Percentiles rank a stretch among this genome's conserved stretches.
phyloP scores from a whole-genome alignment of 768 basidiomycete species.

The Xerocomellus chrysenteron region DNA sequence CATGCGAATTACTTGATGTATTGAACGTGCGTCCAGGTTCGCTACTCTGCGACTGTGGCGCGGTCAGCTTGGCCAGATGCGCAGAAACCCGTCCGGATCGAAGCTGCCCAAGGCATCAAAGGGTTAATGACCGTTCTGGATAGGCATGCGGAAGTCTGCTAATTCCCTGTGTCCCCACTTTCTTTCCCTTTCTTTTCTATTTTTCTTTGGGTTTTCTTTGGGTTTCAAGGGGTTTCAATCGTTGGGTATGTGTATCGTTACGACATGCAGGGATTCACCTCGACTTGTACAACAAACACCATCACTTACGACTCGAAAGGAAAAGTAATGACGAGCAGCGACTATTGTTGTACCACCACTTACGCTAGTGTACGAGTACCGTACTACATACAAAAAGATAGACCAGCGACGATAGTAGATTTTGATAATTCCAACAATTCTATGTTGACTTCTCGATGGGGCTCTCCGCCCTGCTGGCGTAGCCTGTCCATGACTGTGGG shows the following conservation, averaged over 20 bases:
- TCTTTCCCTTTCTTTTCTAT: neutral
- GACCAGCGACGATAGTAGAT: constrained; percentile 3
- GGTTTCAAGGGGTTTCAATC: constrained; percentile 17
- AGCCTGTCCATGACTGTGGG: constrained; percentile 92
- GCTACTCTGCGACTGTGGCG: constrained; percentile 36
- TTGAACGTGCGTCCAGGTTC: constrained; percentile 29
- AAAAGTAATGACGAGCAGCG: constrained; percentile 15
- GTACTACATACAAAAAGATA: constrained; percentile 7
- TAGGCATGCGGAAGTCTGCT: constrained; percentile 31
- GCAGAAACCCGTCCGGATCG: constrained; percentile 36
- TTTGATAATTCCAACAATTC: constrained; percentile 3
- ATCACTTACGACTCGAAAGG: constrained; percentile 9
- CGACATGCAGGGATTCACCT: constrained; percentile 1
- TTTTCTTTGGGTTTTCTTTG: constrained; percentile 10
- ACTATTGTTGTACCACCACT: constrained; percentile 32
- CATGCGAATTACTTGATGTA: constrained; percentile 8
- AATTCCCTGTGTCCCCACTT: neutral
- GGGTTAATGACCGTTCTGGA: constrained; percentile 39
- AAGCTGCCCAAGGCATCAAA: constrained; percentile 35
- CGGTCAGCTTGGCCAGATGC: constrained; percentile 36
- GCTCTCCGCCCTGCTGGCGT: constrained; percentile 75
- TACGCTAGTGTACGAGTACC: constrained; percentile 21
- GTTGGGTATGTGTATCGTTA: constrained; percentile 24
- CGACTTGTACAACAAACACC: constrained; percentile 18
- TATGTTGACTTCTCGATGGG: constrained; percentile 56